Percentiles rank a stretch among this genome's conserved stretches.
phyloP scores from a whole-genome alignment of 2,329 filamentous ascomycete species.

The Gliomastix tumulicola region DNA sequence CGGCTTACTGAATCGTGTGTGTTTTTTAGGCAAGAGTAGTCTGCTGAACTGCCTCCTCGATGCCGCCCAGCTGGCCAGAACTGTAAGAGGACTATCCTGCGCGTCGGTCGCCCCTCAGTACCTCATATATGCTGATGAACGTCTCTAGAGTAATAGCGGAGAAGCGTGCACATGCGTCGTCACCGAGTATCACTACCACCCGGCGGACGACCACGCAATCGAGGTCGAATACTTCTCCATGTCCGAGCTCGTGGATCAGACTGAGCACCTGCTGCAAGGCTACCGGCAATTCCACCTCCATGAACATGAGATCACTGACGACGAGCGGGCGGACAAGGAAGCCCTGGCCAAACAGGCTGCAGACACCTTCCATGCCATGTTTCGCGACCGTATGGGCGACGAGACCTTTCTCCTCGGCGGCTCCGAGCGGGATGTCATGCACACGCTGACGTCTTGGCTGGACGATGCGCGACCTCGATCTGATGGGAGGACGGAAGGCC shows the following conservation, averaged over 20 bases:
- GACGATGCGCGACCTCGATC: no score
- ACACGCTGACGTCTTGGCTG: slow-evolving; percentile 14
- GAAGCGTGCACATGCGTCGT: slow-evolving; percentile 39
- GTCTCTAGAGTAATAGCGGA: slow-evolving; percentile 28
- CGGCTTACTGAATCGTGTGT: no score
- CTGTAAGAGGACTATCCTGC: no score
- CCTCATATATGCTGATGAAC: background rate
- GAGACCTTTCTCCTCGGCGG: slow-evolving; percentile 11
- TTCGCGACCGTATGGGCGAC: slow-evolving; percentile 12
- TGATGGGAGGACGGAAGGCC: no score
- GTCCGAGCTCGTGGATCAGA: slow-evolving; percentile 22
- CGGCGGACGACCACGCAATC: slow-evolving; percentile 19
- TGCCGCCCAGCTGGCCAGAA: slow-evolving; percentile 24
- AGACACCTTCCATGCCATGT: slow-evolving; percentile 30
- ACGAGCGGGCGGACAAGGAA: slow-evolving; percentile 15
- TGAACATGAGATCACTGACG: slow-evolving; percentile 9
- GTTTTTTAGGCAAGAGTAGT: slow-evolving; percentile 35
- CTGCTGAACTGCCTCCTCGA: slow-evolving; percentile 41
- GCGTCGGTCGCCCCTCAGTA: background rate
- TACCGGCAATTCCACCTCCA: slow-evolving; percentile 25
- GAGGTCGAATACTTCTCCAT: slow-evolving; percentile 22
- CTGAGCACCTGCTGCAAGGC: slow-evolving; percentile 22
- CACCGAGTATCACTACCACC: slow-evolving; percentile 36
- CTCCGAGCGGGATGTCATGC: slow-evolving; percentile 7
- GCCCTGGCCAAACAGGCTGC: slow-evolving; percentile 23